A percentile compares a stretch with the other conserved stretches of the same genome.
Evolutionary conservation across 495 filamentous ascomycete genomes (phyloP).

Genomic region (Penicillium arizonense): DNA sequence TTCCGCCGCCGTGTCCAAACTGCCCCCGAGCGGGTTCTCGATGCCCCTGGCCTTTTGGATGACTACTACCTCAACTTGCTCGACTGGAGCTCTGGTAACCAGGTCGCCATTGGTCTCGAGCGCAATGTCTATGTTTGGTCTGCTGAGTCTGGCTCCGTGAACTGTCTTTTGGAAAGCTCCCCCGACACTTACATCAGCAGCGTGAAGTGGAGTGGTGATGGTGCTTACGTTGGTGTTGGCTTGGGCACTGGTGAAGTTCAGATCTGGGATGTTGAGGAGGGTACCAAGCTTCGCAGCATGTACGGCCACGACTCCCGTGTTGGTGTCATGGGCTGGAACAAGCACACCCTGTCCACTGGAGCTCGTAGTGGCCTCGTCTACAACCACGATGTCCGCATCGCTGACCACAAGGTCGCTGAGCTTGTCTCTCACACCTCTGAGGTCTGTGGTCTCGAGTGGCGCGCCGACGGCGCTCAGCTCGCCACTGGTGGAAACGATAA

Average conservation of each 20-base stretch:
- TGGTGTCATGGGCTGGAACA: slow-evolving; percentile 97
- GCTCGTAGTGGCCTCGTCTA: slow-evolving; percentile 92
- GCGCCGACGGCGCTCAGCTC: slow-evolving; percentile 91
- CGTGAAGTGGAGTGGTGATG: slow-evolving; percentile 98
- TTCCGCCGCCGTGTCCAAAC: slow-evolving; percentile 89
- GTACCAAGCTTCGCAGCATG: slow-evolving; percentile 95
- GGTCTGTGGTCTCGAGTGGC: slow-evolving; percentile 97
- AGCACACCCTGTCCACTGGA: slow-evolving; percentile 93
- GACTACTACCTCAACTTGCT: slow-evolving; percentile 99
- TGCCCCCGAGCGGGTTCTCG: slow-evolving; percentile 94
- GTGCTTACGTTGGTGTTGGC: slow-evolving; percentile 93
- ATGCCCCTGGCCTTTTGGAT: slow-evolving; percentile 92
- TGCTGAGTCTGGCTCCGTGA: slow-evolving; percentile 88
- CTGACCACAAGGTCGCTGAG: slow-evolving; percentile 96
- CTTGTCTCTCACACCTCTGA: slow-evolving; percentile 95
- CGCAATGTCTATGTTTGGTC: slow-evolving; percentile 98
- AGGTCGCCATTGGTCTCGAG: slow-evolving; percentile 96
- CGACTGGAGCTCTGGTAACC: slow-evolving; percentile 97
- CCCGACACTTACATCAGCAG: slow-evolving; percentile 95
- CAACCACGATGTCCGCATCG: slow-evolving; percentile 98
- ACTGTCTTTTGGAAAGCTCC: slow-evolving; percentile 77
- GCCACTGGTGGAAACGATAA: slow-evolving; percentile 98
- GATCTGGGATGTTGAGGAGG: slow-evolving; percentile 98
- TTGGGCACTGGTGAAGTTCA: slow-evolving; percentile 95
- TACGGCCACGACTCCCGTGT: slow-evolving; percentile 95